Base-by-base conservation (phyloP, 2,329 filamentous ascomycete species). In the Pseudogymnoascus sp. region DNA sequence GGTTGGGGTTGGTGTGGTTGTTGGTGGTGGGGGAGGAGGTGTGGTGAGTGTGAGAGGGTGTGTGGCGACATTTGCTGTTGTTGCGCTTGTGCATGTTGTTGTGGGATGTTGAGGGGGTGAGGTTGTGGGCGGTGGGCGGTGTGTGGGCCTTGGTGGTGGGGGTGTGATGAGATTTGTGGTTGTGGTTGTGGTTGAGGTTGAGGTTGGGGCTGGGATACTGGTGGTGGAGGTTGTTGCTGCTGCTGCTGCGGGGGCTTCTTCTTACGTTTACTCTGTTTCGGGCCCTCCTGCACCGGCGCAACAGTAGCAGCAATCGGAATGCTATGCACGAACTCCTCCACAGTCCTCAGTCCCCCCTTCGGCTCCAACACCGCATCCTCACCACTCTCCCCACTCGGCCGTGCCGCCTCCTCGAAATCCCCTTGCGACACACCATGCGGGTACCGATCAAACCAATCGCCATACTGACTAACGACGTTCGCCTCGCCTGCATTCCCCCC, bases 371-470 rank as follows among this genome's bases (percentile, higher is more conserved):
- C 91, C 0, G 89, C 92, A 72, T 97, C 92, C n/a, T 90, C 88
- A 8, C 89, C 88, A 42, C 84, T 87, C 71, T 96, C 90, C 69
- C 88, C 90, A 73, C 87, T 87, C 70, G 84, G 81, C 42, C 83
- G 80, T 28, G 84, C 85, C 1, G 90, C 88, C 68, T 95, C 91
- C 70, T 91, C 87, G 75, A 91, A 95, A 71, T 96, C 91, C 1
- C 87, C 83, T 65, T 90, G 86, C 3, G 90, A 91, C 15, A 97
- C 90, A 2, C 95, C 95, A 70, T 96, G 90, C 0, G 95, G 95
- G 73, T 97, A 97, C 68, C 90, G 85, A 72, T 95, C 90, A 71
- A 97, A 97, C 95, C 95, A 97, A 76, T 97, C 95, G 61, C 93
- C 92, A 70, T 97, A 97, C 71, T 97, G 93, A 74, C 96, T 93